Evolutionary conservation across 345 rosid genomes (phyloP), one percentile per base, ranked within the genome.

Genomic region (Syzygium aromaticum): DNA sequence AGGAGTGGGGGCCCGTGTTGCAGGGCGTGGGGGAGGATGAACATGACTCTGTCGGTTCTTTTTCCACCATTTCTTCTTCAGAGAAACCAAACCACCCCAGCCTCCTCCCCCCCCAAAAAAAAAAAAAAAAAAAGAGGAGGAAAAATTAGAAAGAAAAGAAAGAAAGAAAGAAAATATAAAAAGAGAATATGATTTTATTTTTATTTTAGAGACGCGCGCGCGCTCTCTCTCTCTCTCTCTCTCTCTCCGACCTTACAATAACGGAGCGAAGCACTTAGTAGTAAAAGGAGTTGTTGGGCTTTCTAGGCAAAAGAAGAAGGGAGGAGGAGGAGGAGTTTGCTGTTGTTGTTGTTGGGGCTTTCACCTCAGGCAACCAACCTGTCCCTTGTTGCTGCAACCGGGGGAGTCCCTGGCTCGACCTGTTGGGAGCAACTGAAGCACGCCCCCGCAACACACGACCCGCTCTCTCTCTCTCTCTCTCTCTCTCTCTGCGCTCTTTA

Each of bases 1-100:
- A 90, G 4, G 7, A 1, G 2, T 2, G 1, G 63, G 86, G 86
- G 86, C 49, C 63, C 82, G 17, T 38, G 57, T 54, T 94, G 97
- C 98, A 96, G 98, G 95, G 97, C 95, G 94, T 94, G 98, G 95
- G 98, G 92, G 92, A 88, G 93, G 96, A 89, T 93, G 98, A 97
- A 96, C 98, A 95, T 97, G 99, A 94, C 99, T 89, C 92, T 97
- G 99, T 96, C 98, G 99, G 98, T 93, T 91, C 92, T 93, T 94
- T 93, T 92, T 51, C 33, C 6, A n/a, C 33, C 6, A 33, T 49
- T 77, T 61, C 49, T 51, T 30, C 49, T 51, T 30, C 51, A 33
- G 87, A 84, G 86, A 85, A 87, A 67, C 84, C 84, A 61, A 52
- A 23, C n/a, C n/a, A n/a, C n/a, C n/a, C n/a, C n/a, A n/a, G n/a